These are phyloP conservation scores for Monilinia vaccinii-corymbosi DNA, from an alignment of 2,329 filamentous ascomycete genomes.

Conservation along the genomic window DNA sequence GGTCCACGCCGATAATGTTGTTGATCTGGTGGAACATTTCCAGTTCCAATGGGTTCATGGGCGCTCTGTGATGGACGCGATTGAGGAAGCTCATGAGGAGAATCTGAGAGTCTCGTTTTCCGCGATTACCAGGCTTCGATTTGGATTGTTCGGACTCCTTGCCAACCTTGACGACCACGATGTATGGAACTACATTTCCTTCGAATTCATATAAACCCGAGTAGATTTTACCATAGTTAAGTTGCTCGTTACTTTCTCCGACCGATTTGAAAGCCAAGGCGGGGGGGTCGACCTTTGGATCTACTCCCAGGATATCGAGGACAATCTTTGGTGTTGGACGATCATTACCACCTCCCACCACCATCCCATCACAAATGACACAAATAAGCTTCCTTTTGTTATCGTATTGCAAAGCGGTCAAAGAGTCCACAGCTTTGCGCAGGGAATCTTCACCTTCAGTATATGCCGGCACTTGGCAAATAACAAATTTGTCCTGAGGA, in stretches of 20 bases:
- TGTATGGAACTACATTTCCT: conserved; percentile 92
- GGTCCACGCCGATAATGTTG: conserved; percentile 97
- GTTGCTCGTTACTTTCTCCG: conserved; percentile 77
- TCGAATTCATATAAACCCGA: conserved; percentile 96
- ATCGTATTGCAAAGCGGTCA: conserved; percentile 91
- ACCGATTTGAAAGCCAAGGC: conserved; percentile 92
- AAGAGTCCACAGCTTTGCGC: conserved; percentile 83
- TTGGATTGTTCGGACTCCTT: conserved; percentile 91
- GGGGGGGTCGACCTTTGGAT: conserved; percentile 91
- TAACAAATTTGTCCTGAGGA: conserved; percentile 96
- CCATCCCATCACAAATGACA: conserved; percentile 95
- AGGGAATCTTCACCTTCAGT: conserved; percentile 96
- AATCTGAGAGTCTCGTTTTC: conserved; percentile 97
- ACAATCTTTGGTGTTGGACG: conserved; percentile 96
- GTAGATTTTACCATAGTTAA: conserved; percentile 98
- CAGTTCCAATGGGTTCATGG: conserved; percentile 92
- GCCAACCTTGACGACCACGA: conserved; percentile 93
- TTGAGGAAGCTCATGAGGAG: conserved; percentile 96
- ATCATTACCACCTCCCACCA: conserved; percentile 92
- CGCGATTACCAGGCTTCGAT: conserved; percentile 91
- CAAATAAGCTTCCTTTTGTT: conserved; percentile 97
- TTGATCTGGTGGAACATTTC: conserved; percentile 99
- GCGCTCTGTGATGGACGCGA: conserved; percentile 84
- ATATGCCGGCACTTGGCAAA: conserved; percentile 95
- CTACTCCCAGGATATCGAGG: conserved; percentile 91